These are phyloP conservation scores for Stipa capillata DNA, from an alignment of 176 grass and related monocot species.

Conservation along the genomic window DNA sequence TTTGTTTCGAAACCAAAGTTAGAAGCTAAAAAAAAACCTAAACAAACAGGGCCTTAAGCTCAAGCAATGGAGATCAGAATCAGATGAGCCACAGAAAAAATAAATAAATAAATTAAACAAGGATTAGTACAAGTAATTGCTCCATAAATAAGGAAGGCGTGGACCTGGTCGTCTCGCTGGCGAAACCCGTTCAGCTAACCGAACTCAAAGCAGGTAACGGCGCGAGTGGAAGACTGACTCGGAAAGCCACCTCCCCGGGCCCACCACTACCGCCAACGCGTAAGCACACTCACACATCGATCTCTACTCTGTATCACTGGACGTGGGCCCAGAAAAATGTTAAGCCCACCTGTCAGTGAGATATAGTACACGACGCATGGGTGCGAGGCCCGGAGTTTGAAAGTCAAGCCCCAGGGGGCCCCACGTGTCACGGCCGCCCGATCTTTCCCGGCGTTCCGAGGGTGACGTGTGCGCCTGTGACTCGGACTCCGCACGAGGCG, in stretches of 20 bases:
- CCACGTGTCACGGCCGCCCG: slow-evolving; percentile 10
- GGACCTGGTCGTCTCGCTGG: slow-evolving; percentile 16
- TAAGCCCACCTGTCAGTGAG: background rate
- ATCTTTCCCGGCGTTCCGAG: slow-evolving; percentile 11
- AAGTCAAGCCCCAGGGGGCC: background rate
- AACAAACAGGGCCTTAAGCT: too few relatives aligned
- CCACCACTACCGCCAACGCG: background rate
- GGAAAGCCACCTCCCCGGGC: slow-evolving; percentile 14
- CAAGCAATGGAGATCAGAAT: background rate
- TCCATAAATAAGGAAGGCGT: background rate
- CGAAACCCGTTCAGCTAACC: background rate
- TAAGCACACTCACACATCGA: rapidly evolving
- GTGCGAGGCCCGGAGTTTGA: rapidly evolving
- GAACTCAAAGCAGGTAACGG: background rate
- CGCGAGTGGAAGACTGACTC: slow-evolving; percentile 46
- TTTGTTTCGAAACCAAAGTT: too few relatives aligned
- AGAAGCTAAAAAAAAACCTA: too few relatives aligned
- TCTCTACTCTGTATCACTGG: rapidly evolving
- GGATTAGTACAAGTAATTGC: too few relatives aligned
- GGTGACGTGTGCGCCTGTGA: slow-evolving; percentile 4
- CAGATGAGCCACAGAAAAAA: background rate
- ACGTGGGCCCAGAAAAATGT: rapidly evolving
- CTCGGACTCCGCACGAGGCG: too few relatives aligned
- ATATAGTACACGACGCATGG: background rate
- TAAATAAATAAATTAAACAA: background rate